Conservation (phyloP, 2,329 filamentous ascomycete genomes). For the Paecilomyces formosus region DNA sequence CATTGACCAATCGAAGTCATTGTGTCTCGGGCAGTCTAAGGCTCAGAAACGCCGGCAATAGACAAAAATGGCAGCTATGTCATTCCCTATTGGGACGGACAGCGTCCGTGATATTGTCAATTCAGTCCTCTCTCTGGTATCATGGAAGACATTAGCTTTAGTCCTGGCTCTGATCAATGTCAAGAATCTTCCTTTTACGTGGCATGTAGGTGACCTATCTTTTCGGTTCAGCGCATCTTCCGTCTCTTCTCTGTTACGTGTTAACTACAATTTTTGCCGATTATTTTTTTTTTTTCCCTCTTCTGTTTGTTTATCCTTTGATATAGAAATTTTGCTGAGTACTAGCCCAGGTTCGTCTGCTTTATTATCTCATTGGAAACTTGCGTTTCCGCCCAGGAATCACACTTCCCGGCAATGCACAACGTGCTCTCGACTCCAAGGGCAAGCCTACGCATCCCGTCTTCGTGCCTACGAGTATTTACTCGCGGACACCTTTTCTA, state of each 20-base stretch:
- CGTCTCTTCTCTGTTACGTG: neutral
- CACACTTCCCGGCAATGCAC: conserved; percentile 35
- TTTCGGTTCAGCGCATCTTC: neutral
- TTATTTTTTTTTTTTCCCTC: too few species aligned
- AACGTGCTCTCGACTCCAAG: conserved; percentile 23
- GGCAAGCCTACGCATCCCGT: conserved; percentile 49
- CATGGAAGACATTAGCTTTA: conserved; percentile 29
- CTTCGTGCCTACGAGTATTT: conserved; percentile 64
- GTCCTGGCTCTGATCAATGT: conserved; percentile 29
- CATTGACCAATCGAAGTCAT: neutral
- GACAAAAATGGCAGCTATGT: neutral
- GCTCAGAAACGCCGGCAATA: neutral
- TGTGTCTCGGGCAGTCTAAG: neutral
- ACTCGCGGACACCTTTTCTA: conserved; percentile 59
- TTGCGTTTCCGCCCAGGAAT: conserved; percentile 43
- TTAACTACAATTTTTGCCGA: neutral
- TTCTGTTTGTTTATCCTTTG: neutral
- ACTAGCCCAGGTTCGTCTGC: conserved; percentile 46
- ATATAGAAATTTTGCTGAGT: conserved; percentile 2
- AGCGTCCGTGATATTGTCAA: conserved; percentile 15
- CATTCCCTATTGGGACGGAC: conserved; percentile 10
- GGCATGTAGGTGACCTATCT: conserved; percentile 28
- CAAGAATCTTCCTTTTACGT: conserved; percentile 30
- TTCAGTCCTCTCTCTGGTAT: conserved; percentile 13
- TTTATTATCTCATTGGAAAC: conserved; percentile 51